Base-by-base conservation (phyloP, 2,329 filamentous ascomycete genomes). In the Trichocomaceae sp. region DNA sequence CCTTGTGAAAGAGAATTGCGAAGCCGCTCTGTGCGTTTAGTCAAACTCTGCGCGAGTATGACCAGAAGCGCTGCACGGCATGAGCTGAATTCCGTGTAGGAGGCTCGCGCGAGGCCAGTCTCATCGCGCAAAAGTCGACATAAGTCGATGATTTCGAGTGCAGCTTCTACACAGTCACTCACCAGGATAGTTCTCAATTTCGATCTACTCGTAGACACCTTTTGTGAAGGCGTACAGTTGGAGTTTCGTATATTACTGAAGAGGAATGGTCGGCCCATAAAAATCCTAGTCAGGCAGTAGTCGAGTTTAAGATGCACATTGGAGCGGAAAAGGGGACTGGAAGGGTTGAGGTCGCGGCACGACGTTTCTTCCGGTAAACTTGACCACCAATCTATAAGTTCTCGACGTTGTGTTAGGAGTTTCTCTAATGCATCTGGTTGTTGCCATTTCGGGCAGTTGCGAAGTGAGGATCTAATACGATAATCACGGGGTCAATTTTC, bases 41-140 rank as follows among this genome's bases (percentile, higher is more conserved):
- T 71, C 17, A 74, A 57, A 17, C 68, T 70, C 45, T 73, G 71
- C 0, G 71, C 71, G 6, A 74, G 58, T 15, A 73, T 72, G 26
- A 81, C 78, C 2, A 81, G 69, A 5, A 81, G 66, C 8, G 79
- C 78, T 9, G 78, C 78, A 42, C 79, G 77, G 50, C 78, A 80
- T 2, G 79, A 77, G 61, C 77, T 79, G 61, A 80, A 81, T 58
- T 82, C 79, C 3, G 78, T 80, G 60, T 81, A 81, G 0, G 78
- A 80, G 2, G 78, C 77, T 29, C 78, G 74, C 5, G 79, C 78
- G 51, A 81, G 76, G 15, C 79, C 79, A 13, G 76, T 74, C n/a
- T 74, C 76, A 45, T 75, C 74, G 39, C 75, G 73, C 4, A 81
- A 72, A 3, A 75, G 66, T 41, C 74, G 74, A 58, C 78, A 80